A percentile compares a stretch with the other conserved stretches of the same genome.
phyloP scores from a whole-genome alignment of 2,329 filamentous ascomycete species.

The Fusarium dimerum region DNA sequence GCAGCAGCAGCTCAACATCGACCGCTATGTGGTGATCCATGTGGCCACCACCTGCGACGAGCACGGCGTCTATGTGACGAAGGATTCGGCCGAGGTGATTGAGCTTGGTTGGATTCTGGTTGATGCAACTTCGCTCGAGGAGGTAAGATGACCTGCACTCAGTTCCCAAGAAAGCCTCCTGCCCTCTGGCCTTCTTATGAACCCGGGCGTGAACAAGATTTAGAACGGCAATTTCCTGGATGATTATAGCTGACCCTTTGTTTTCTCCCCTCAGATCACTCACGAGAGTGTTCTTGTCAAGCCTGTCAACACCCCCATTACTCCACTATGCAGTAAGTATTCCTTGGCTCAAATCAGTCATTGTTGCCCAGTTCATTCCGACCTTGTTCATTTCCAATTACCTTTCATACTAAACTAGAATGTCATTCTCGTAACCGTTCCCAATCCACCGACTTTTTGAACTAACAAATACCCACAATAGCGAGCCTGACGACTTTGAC shows the following conservation, averaged over 20 bases:
- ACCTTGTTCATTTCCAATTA: slow-evolving; percentile 17
- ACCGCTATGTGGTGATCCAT: slow-evolving; percentile 97
- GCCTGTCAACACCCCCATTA: slow-evolving; percentile 98
- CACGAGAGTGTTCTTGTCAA: slow-evolving; percentile 97
- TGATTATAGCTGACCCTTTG: slow-evolving; percentile 10
- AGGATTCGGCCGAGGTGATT: slow-evolving; percentile 98
- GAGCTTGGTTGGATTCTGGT: slow-evolving; percentile 98
- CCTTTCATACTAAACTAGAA: slow-evolving; percentile 9
- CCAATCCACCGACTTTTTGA: slow-evolving; percentile 7
- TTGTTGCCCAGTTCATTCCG: slow-evolving; percentile 20
- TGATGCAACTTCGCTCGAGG: slow-evolving; percentile 86
- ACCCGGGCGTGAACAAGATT: neutral
- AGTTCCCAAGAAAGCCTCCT: neutral
- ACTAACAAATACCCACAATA: slow-evolving; percentile 42
- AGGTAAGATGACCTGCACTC: slow-evolving; percentile 60
- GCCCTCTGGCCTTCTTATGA: too few relatives aligned
- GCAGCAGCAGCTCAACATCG: slow-evolving; percentile 67
- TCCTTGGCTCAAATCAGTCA: slow-evolving; percentile 19
- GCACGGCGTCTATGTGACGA: slow-evolving; percentile 98
- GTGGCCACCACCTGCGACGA: slow-evolving; percentile 99
- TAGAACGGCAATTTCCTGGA: neutral
- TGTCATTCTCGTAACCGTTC: slow-evolving; percentile 1
- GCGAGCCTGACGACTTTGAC: slow-evolving; percentile 96
- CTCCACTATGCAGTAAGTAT: slow-evolving; percentile 94
- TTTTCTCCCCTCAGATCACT: slow-evolving; percentile 65